These are phyloP conservation scores for button mushroom (Agaricus bisporus) DNA, from an alignment of 768 basidiomycete species.

Conservation along the genomic window DNA sequence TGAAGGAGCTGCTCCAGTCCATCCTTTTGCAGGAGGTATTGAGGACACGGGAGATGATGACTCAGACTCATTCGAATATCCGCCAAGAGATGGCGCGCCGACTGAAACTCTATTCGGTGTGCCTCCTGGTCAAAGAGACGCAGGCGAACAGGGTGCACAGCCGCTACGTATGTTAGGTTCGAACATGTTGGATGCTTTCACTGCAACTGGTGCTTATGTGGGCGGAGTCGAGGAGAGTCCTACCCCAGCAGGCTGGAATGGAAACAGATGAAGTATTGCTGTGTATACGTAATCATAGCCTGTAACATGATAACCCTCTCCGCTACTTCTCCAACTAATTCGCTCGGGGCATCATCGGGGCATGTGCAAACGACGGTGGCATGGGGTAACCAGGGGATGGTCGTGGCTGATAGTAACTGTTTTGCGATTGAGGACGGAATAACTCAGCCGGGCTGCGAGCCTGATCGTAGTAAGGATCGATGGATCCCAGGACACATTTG, in stretches of 20 bases:
- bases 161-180: constrained; percentile 56
- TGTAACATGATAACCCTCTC: neutral
- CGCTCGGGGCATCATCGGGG: neutral
- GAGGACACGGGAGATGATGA: constrained; percentile 48
- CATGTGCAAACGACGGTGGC: neutral
- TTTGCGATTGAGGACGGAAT: neutral
- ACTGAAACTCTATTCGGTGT: constrained; percentile 75
- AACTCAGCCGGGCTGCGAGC: neutral
- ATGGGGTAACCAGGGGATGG: neutral
- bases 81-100: constrained; percentile 27
- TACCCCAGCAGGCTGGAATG: constrained; percentile 42
- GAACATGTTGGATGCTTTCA: constrained; percentile 57
- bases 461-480: constrained; percentile 5
- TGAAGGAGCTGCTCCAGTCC: constrained; percentile 37
- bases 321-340: neutral
- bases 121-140: constrained; percentile 43
- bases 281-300: neutral
- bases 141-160: constrained; percentile 19
- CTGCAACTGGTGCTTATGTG: constrained; percentile 50
- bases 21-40: constrained; percentile 55
- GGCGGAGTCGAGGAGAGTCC: constrained; percentile 60
- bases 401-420: neutral
- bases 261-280: constrained; percentile 1
- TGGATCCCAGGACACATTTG: constrained; percentile 8
- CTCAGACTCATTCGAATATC: constrained; percentile 45